Base-by-base conservation (phyloP, 1,139 yeast genomes). In the Candida dubliniensis region DNA sequence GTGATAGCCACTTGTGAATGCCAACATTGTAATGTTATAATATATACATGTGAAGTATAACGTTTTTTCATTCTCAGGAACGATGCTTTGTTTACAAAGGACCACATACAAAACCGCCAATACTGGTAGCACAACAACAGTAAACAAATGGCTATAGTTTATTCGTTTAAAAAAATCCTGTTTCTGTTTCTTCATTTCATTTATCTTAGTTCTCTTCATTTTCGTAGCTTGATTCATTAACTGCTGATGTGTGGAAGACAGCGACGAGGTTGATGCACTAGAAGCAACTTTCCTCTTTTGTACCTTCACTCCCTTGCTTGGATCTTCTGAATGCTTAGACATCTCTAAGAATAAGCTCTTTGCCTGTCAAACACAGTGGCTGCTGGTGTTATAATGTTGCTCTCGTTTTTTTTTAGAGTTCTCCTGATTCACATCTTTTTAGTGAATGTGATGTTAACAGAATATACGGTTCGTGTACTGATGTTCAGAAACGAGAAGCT, bases 1-100 rank as follows among this genome's bases (percentile, higher is more conserved):
- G 57, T 74, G 79, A 55, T 74, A 74, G 1, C 78, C 78, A 11
- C 67, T 50, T 3, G 74, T 66, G 54, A 74, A 74, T 24, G 76
- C 65, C 39, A 74, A 54, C 43, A 72, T 49, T 14, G 77, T 68
- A 46, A 71, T 47, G 52, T 71, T 63, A 53, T 63, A 71, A 49
- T 74, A 74, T 31, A 59, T 43, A 35, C 65, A 52, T 7, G 67
- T 53, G 45, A 72, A 69, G 53, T 63, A 59, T 13, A 67, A 47
- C 1, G 76, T 71, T 3, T 42, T 33, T 2, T 51, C 32, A 38
- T 68, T 67, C 8, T 38, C 44, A 1, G 69, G 68, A 6, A 65
- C 40, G 10, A 66, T 46, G 2, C 61, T 46, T 13, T 53, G 52
- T 6, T 50, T 36, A 34, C 44, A 49, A 18, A 53, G 40, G 27